Evolutionary conservation across 2,329 filamentous ascomycete genomes (phyloP), one percentile per base, ranked within the genome.

Genomic region (Leptodontidium sp.): DNA sequence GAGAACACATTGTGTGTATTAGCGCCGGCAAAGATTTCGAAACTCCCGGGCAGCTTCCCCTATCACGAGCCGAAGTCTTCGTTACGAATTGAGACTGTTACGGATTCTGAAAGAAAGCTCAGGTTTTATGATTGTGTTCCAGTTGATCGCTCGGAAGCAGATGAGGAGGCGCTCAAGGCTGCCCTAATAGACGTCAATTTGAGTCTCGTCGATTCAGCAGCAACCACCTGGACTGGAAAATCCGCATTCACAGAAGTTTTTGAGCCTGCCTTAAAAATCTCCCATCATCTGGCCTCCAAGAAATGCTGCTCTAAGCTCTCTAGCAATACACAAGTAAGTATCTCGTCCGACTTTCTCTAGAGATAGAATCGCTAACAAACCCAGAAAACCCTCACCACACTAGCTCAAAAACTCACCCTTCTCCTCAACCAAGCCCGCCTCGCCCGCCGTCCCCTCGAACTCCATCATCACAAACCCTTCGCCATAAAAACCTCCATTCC

Each of bases 401-500:
- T 74, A n/a, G 69, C 61, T 26, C 66, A 74, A 47, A 86, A 84
- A 72, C 76, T 91, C 35, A 79, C 82, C 47, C 82, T 83, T 53
- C 85, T 89, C 76, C 82, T 93, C 69, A 81, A 85, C 14, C 82
- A 91, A 63, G 86, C 93, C 1, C 86, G 85, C 53, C 84, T 91
- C 24, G 81, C 85, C 52, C 93, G 94, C 49, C 90, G 92, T 9
- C 93, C 94, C 1, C 88, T 98, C 38, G 88, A 93, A 76, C 88
- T 99, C 2, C 96, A 99, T 82, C 87, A 96, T 81, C 96, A 99
- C 84, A 87, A 87, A 0, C 93, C 94, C 0, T 86, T 97, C 2
- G 91, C 96, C 26, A 97, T 98, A 84, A 94, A 95, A 80, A 90
- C 89, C 8, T 90, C 88, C 68, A 89, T 98, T 58, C 96, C 96